Percentiles rank a stretch among this genome's conserved stretches.
Evolutionary conservation across 345 rosid species (phyloP).

Genomic region (Hibiscus tridactylites): DNA sequence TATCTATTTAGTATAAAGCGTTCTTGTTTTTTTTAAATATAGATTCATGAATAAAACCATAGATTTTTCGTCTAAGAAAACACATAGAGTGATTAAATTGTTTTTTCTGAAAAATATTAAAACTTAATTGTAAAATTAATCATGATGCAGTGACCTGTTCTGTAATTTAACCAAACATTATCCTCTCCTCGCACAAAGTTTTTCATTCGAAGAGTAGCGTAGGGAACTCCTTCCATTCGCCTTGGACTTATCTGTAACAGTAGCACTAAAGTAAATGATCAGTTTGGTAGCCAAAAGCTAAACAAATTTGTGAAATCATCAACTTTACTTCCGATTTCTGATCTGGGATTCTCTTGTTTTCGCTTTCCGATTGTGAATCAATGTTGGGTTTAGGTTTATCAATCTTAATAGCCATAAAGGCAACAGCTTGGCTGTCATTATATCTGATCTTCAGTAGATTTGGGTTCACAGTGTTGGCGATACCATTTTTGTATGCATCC

Average conservation of each 20-base stretch:
- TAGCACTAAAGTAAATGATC: background rate
- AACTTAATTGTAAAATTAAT: no score
- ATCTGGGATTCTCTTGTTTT: background rate
- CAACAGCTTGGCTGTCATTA: constrained; percentile 23
- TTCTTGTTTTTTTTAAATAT: no score
- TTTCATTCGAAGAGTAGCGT: background rate
- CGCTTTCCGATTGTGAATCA: background rate
- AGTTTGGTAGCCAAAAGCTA: background rate
- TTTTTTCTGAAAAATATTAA: no score
- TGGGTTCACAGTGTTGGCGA: constrained; percentile 25
- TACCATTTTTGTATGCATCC: constrained; percentile 49
- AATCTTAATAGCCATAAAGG: constrained; percentile 30
- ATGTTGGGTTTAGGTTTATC: constrained; percentile 54
- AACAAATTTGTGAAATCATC: background rate
- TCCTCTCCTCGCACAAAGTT: background rate
- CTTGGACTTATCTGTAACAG: background rate
- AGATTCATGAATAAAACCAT: no score
- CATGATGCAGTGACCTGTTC: no score
- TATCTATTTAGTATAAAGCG: no score
- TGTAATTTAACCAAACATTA: no score
- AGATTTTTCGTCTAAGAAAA: no score
- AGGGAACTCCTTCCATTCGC: background rate
- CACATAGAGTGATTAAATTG: no score
- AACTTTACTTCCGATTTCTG: background rate
- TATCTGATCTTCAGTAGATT: constrained; percentile 22